These are phyloP conservation scores for Rubroboletus pulcherrimus DNA, from an alignment of 768 basidiomycete genomes.

Conservation along the genomic window DNA sequence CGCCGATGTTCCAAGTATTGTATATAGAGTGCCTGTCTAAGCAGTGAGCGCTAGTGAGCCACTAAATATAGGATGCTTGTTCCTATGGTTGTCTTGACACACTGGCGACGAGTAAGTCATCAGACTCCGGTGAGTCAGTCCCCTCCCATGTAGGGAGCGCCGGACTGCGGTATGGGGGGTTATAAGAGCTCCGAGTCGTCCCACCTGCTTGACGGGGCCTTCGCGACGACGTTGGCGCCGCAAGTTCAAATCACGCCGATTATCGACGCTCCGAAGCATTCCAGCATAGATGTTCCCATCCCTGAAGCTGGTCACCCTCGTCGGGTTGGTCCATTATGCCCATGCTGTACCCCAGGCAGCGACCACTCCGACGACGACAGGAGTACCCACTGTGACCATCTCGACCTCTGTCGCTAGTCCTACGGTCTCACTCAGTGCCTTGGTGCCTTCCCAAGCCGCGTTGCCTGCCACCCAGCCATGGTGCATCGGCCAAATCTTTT, in stretches of 20 bases:
- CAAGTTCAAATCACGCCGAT: neutral
- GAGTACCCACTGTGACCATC: conserved; percentile 38
- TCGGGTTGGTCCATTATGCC: conserved; percentile 8
- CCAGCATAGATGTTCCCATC: conserved; percentile 31
- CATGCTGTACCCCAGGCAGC: conserved; percentile 18
- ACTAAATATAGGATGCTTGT: too few species aligned
- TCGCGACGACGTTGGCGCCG: neutral
- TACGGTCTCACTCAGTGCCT: conserved; percentile 46
- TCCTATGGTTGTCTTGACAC: neutral
- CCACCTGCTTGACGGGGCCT: neutral
- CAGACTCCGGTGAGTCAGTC: neutral
- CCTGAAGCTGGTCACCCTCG: conserved; percentile 11
- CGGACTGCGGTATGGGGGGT: neutral
- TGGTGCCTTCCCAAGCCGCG: conserved; percentile 62
- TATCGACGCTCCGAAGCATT: neutral
- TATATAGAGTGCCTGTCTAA: too few species aligned
- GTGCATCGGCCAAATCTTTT: conserved; percentile 78
- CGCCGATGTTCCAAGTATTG: neutral
- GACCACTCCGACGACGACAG: conserved; percentile 14
- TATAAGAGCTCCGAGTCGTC: neutral
- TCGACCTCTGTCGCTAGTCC: conserved; percentile 65
- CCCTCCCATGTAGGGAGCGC: too few species aligned
- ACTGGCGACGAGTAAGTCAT: neutral
- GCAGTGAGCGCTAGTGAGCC: too few species aligned
- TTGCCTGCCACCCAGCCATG: conserved; percentile 69